phyloP scores from a whole-genome alignment of 1,139 yeast species.

The Starmera stellimalicola region DNA sequence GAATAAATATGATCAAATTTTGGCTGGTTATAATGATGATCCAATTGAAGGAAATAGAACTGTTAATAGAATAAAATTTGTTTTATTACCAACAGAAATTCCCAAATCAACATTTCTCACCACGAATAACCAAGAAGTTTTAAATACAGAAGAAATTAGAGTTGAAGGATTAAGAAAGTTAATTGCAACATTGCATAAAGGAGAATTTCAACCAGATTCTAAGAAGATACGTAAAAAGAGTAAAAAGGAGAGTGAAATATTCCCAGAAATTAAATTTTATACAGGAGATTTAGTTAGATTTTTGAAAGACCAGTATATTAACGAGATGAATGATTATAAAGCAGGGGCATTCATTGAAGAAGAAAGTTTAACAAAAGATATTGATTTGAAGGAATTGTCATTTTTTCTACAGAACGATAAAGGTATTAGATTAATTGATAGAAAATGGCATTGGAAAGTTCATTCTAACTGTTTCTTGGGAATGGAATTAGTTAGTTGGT shows the following conservation, averaged over 20 bases:
- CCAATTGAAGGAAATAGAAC: constrained; percentile 42
- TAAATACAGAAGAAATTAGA: constrained; percentile 74
- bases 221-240: constrained; percentile 29
- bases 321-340: constrained; percentile 18
- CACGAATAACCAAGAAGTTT: constrained; percentile 40
- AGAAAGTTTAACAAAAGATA: constrained; percentile 29
- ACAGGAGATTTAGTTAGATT: constrained; percentile 77
- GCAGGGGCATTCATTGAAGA: constrained; percentile 13
- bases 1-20: constrained; percentile 82
- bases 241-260: constrained; percentile 37
- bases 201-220: constrained; percentile 35
- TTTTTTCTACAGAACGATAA: constrained; percentile 53
- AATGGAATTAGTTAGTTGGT: constrained; percentile 78
- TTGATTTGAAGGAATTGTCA: constrained; percentile 43
- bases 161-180: constrained; percentile 78
- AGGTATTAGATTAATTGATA: constrained; percentile 58
- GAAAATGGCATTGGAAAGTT: constrained; percentile 85
- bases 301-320: constrained; percentile 36
- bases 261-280: constrained; percentile 75
- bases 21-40: constrained; percentile 84
- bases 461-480: constrained; percentile 81
- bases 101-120: constrained; percentile 39
- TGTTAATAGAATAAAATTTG: constrained; percentile 70
- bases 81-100: constrained; percentile 65
- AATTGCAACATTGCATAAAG: constrained; percentile 56